Evolutionary conservation across 2,329 filamentous ascomycete species (phyloP).

Genomic region (Claviceps paspali): DNA sequence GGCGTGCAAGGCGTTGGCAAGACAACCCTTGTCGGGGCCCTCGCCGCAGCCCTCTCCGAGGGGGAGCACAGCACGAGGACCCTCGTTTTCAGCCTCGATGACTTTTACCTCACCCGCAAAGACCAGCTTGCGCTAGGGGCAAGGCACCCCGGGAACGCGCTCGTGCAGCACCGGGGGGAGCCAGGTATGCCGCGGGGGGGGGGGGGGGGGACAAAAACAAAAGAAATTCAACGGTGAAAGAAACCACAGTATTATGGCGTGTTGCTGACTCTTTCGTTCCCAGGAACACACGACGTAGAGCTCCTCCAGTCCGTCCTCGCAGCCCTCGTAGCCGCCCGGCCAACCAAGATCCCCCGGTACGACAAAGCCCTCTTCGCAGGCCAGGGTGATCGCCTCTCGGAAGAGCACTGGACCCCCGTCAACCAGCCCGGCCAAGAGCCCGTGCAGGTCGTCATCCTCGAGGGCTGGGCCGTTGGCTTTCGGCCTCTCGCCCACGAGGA

Average conservation of each 20-base stretch:
- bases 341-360: constrained; percentile 54
- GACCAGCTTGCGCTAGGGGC: constrained; percentile 51
- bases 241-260: too few relatives aligned
- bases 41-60: constrained; percentile 45
- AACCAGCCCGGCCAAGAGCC: constrained; percentile 33
- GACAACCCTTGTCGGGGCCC: constrained; percentile 63
- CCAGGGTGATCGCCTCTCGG: constrained; percentile 57
- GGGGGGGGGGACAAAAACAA: constrained; percentile 60
- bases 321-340: constrained; percentile 34
- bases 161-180: constrained; percentile 71
- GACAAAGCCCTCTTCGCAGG: constrained; percentile 70
- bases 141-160: constrained; percentile 51
- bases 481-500: constrained; percentile 40
- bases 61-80: constrained; percentile 36
- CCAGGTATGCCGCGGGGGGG: too few relatives aligned
- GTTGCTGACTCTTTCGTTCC: neutral
- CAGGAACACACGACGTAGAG: constrained; percentile 56
- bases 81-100: constrained; percentile 69
- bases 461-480: constrained; percentile 88
- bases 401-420: constrained; percentile 44
- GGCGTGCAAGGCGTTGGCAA: constrained; percentile 88
- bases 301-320: constrained; percentile 49
- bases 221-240: neutral
- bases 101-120: constrained; percentile 67
- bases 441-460: constrained; percentile 59